Conservation (phyloP, 2,329 filamentous ascomycete species). For the Ilyonectria mors-panacis region DNA sequence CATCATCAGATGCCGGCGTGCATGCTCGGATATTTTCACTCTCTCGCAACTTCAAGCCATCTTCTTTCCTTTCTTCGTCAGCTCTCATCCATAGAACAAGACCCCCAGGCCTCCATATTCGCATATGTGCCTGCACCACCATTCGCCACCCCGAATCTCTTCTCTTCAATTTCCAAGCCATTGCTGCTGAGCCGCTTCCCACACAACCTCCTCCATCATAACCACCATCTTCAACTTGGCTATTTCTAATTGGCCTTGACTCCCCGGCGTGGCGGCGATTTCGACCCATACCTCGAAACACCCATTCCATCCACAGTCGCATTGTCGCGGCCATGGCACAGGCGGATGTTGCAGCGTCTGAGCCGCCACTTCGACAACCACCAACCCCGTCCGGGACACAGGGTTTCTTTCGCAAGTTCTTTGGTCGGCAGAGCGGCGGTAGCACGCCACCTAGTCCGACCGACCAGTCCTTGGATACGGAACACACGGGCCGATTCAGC, state of each 20-base stretch:
- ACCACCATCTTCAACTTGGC: constrained; percentile 29
- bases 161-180: constrained; percentile 28
- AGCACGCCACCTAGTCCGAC: constrained; percentile 29
- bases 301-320: constrained; percentile 27
- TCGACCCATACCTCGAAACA: background rate
- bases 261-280: background rate
- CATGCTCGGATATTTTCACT: constrained; percentile 30
- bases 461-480: constrained; percentile 43
- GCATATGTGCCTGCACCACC: constrained; percentile 34
- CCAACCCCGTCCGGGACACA: constrained; percentile 44
- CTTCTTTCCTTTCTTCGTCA: constrained; percentile 28
- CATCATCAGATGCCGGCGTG: constrained; percentile 32
- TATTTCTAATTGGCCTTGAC: constrained; percentile 9
- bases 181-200: constrained; percentile 31
- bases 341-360: constrained; percentile 47
- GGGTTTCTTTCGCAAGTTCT: constrained; percentile 49
- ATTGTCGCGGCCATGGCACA: constrained; percentile 52
- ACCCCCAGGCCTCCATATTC: constrained; percentile 37
- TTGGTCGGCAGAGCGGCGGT: constrained; percentile 42
- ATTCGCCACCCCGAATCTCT: constrained; percentile 31
- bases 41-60: constrained; percentile 37
- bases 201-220: constrained; percentile 24
- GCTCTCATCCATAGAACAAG: constrained; percentile 30
- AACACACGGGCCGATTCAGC: constrained; percentile 51
- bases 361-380: constrained; percentile 47